Percentiles rank a stretch among this genome's conserved stretches.
phyloP scores from a whole-genome alignment of 495 filamentous ascomycete species.

The Xylaria curta region DNA sequence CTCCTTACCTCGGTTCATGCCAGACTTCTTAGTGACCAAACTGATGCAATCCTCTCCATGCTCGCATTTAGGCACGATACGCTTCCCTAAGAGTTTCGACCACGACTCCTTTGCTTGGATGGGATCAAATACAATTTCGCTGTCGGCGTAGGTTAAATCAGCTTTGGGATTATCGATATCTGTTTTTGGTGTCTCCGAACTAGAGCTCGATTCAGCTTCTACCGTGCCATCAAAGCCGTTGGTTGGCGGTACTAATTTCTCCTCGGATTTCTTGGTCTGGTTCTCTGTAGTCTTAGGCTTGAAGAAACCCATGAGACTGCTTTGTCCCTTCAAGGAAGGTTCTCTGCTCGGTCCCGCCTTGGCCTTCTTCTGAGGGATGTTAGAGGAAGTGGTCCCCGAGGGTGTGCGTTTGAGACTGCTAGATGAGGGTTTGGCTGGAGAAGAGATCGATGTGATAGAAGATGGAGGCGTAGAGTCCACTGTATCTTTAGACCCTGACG shows the following conservation, averaged over 20 bases:
- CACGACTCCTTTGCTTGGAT: conserved; percentile 82
- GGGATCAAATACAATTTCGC: conserved; percentile 65
- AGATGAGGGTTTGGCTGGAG: conserved; percentile 33
- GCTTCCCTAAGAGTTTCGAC: conserved; percentile 82
- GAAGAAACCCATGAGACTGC: conserved; percentile 85
- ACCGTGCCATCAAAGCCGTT: conserved; percentile 27
- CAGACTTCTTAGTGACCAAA: conserved; percentile 82
- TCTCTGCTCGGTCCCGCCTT: conserved; percentile 44
- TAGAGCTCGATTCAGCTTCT: conserved; percentile 22
- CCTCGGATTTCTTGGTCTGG: conserved; percentile 2
- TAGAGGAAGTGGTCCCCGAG: conserved; percentile 33
- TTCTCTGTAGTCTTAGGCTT: conserved; percentile 57
- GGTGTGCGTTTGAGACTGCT: conserved; percentile 42
- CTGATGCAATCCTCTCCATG: conserved; percentile 87
- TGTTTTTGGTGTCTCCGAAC: conserved; percentile 12
- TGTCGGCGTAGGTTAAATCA: background rate
- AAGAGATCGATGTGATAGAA: conserved; percentile 17
- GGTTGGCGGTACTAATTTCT: conserved; percentile 14
- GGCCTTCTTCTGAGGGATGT: conserved; percentile 49
- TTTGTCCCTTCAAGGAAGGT: conserved; percentile 63
- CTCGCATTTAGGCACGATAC: conserved; percentile 77
- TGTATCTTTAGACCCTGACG: conserved; percentile 16
- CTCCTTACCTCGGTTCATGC: conserved; percentile 70
- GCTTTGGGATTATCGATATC: conserved; percentile 13
- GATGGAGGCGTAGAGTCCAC: conserved; percentile 30